These are phyloP conservation scores for Solanum sitiens DNA, from an alignment of 257 asterid species.

Conservation along the genomic window DNA sequence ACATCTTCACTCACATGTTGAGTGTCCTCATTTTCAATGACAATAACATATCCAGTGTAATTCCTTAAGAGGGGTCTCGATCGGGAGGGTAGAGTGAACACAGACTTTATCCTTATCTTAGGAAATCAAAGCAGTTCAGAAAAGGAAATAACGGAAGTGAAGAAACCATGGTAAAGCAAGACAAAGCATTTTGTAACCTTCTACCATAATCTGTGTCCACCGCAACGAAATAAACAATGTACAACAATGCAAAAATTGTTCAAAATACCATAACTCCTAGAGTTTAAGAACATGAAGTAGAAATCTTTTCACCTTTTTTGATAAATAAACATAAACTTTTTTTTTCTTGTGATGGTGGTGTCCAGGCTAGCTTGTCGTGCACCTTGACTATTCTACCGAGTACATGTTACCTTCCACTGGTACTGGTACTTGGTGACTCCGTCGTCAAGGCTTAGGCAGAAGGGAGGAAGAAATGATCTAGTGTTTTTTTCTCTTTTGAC, in stretches of 20 bases:
- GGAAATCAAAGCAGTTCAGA: neutral
- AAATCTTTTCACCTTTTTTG: neutral
- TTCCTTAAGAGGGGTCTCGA: accelerated
- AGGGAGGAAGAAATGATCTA: neutral
- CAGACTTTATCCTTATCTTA: neutral
- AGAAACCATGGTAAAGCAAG: neutral
- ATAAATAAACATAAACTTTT: neutral
- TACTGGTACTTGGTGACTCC: neutral
- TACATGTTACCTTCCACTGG: neutral
- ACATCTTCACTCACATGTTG: neutral
- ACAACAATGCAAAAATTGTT: neutral
- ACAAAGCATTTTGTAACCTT: neutral
- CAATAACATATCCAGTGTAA: neutral
- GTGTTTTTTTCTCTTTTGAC: neutral
- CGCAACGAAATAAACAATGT: neutral
- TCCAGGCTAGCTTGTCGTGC: neutral
- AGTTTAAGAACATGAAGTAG: neutral
- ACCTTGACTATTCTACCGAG: neutral
- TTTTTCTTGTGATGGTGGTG: neutral
- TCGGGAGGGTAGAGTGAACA: neutral
- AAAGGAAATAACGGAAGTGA: neutral
- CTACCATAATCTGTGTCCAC: neutral
- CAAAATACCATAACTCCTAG: neutral
- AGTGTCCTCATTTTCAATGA: neutral
- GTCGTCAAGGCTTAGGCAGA: neutral